These are phyloP conservation scores for Boeremia lycopersici DNA, from an alignment of 2,329 filamentous ascomycete species.

Conservation along the genomic window DNA sequence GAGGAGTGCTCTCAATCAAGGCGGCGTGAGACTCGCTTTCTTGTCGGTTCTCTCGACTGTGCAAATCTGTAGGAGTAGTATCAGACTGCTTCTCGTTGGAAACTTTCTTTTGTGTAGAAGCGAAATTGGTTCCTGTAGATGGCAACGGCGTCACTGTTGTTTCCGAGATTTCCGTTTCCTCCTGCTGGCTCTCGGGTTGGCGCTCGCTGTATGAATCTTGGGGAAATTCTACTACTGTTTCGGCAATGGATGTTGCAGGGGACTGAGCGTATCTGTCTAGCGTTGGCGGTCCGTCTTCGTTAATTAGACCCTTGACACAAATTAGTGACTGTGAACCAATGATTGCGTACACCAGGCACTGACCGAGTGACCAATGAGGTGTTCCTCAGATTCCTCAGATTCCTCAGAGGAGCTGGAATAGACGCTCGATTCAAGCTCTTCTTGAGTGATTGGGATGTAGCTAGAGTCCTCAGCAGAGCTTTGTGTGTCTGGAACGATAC, in stretches of 20 bases:
- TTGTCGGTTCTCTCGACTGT: neutral
- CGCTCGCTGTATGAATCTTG: constrained; percentile 25
- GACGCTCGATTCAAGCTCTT: constrained; percentile 8
- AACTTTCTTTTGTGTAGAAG: neutral
- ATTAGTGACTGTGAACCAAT: neutral
- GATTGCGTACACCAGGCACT: neutral
- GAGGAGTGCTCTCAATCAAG: constrained; percentile 5
- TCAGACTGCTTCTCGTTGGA: neutral
- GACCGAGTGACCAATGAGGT: constrained; percentile 18
- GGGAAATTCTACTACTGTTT: constrained; percentile 31
- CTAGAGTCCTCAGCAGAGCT: constrained; percentile 28
- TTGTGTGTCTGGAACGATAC: constrained; percentile 39
- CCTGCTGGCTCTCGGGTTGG: constrained; percentile 6
- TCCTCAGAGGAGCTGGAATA: constrained; percentile 6
- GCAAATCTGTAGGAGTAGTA: neutral
- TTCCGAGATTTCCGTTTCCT: constrained; percentile 7
- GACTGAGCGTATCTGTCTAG: constrained; percentile 16
- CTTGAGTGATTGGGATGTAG: constrained; percentile 35
- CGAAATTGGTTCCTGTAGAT: neutral
- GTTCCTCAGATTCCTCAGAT: constrained; percentile 13
- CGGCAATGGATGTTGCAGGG: constrained; percentile 33
- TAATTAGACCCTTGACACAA: constrained; percentile 14
- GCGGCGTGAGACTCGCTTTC: neutral
- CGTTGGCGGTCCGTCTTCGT: constrained; percentile 15
- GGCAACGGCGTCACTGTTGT: constrained; percentile 4